A percentile compares a stretch with the other conserved stretches of the same genome.
These are phyloP conservation scores for Mycena epipterygia DNA, from an alignment of 768 basidiomycete genomes.

Conservation along the genomic window DNA sequence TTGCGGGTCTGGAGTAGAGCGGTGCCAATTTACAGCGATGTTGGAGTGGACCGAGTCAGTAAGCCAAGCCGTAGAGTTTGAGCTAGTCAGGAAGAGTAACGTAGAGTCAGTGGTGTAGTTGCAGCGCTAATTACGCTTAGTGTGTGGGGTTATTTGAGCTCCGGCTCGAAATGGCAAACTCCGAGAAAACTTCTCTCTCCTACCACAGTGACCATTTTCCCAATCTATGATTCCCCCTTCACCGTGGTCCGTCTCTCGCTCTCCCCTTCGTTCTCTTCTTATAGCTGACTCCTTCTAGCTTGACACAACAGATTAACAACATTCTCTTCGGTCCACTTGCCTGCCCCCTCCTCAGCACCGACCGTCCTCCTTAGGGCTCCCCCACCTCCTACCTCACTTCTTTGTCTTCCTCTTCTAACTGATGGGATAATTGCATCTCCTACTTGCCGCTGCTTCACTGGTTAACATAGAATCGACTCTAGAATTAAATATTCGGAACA, in stretches of 20 bases:
- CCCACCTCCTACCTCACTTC: conserved; percentile 14
- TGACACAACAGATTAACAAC: conserved; percentile 63
- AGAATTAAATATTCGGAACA: conserved; percentile 44
- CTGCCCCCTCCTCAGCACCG: conserved; percentile 72
- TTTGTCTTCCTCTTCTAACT: conserved; percentile 49
- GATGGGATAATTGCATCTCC: conserved; percentile 67
- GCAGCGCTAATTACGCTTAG: neutral
- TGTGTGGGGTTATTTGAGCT: too few relatives aligned
- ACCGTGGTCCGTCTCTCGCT: conserved; percentile 23
- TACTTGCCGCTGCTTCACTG: conserved; percentile 43
- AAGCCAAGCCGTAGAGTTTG: conserved; percentile 18
- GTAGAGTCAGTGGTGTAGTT: neutral
- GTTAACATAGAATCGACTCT: conserved; percentile 45
- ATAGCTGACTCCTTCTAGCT: conserved; percentile 46
- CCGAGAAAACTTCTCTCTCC: neutral
- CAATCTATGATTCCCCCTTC: conserved; percentile 24
- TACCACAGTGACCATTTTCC: neutral
- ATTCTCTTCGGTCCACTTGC: conserved; percentile 75
- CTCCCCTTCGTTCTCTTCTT: conserved; percentile 21
- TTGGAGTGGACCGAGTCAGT: conserved; percentile 8
- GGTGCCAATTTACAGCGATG: conserved; percentile 7
- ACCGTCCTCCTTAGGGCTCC: conserved; percentile 81
- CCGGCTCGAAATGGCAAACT: too few relatives aligned
- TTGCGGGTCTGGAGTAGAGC: conserved; percentile 18
- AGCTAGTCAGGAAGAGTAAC: conserved; percentile 4